Percentiles rank a stretch among this genome's conserved stretches.
Conservation (phyloP, 208 protist species). For the Tritrichomonas musculus region DNA sequence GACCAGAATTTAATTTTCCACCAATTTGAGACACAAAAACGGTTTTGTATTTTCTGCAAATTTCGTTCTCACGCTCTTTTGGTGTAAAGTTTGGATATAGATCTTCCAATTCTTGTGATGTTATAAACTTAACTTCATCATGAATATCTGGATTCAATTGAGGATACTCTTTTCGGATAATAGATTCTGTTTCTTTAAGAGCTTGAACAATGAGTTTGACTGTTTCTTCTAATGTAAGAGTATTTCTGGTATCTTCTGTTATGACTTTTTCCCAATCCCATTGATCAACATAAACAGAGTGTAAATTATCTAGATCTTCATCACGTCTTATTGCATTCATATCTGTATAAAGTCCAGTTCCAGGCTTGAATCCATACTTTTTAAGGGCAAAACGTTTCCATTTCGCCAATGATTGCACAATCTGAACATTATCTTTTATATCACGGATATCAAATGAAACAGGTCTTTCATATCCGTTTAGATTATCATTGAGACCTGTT, state of each 20-base stretch:
- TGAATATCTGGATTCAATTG: background rate
- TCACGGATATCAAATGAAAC: background rate
- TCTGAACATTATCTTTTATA: background rate
- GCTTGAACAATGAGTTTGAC: slow-evolving; percentile 39
- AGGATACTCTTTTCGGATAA: background rate
- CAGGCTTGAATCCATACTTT: slow-evolving; percentile 39
- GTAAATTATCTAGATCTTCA: slow-evolving; percentile 47
- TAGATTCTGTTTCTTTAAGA: slow-evolving; percentile 39
- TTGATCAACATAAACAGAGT: slow-evolving; percentile 54
- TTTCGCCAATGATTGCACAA: slow-evolving; percentile 49
- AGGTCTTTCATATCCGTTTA: background rate
- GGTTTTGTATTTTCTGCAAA: slow-evolving; percentile 39
- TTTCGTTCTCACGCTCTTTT: slow-evolving; percentile 44
- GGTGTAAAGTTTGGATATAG: slow-evolving; percentile 45
- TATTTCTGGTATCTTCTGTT: slow-evolving; percentile 30
- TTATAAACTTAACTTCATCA: slow-evolving; percentile 45
- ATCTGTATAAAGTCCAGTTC: slow-evolving; percentile 51
- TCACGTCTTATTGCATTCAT: slow-evolving; percentile 50
- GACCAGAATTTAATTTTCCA: slow-evolving; percentile 15
- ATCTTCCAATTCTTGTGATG: slow-evolving; percentile 41
- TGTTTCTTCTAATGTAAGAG: slow-evolving; percentile 33
- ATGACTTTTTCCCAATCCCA: slow-evolving; percentile 55
- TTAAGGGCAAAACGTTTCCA: slow-evolving; percentile 45
- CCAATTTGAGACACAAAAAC: slow-evolving; percentile 49
- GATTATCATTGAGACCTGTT: slow-evolving; percentile 17